Conservation (phyloP, 2,329 filamentous ascomycete species). For the Penicillium expansum region DNA sequence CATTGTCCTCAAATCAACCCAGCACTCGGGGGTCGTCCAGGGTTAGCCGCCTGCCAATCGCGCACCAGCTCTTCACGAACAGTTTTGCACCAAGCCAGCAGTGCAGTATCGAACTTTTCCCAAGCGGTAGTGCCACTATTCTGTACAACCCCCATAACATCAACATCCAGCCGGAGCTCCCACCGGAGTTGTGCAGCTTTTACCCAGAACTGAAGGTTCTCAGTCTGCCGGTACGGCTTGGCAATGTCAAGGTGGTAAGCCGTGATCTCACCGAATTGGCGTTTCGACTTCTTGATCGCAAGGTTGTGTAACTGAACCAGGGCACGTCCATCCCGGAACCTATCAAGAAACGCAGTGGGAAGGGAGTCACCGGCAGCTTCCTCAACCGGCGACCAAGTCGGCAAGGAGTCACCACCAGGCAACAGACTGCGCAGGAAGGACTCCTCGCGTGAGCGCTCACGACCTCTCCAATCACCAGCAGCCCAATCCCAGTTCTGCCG, state of each 20-base stretch:
- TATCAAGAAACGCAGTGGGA: constrained; percentile 67
- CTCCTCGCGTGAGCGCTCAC: constrained; percentile 74
- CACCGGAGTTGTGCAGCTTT: constrained; percentile 94
- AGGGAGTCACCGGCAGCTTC: constrained; percentile 26
- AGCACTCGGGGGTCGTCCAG: constrained; percentile 25
- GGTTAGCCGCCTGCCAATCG: constrained; percentile 58
- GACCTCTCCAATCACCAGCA: constrained; percentile 70
- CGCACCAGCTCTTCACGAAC: constrained; percentile 79
- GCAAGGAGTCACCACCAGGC: constrained; percentile 57
- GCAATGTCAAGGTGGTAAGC: constrained; percentile 86
- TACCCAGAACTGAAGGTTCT: constrained; percentile 93
- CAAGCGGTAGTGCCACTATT: constrained; percentile 65
- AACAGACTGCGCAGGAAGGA: constrained; percentile 76
- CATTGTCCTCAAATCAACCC: constrained; percentile 20
- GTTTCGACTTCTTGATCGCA: constrained; percentile 76
- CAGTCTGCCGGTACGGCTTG: constrained; percentile 89
- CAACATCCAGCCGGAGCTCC: constrained; percentile 78
- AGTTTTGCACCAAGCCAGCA: constrained; percentile 77
- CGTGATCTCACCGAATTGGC: constrained; percentile 86
- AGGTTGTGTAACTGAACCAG: constrained; percentile 88
- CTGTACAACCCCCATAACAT: constrained; percentile 83
- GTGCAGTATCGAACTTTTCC: constrained; percentile 76
- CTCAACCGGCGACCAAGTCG: constrained; percentile 64
- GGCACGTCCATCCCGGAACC: constrained; percentile 73
- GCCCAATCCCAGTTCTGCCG: constrained; percentile 78